Conservation (phyloP, 73 alveolate species). For the Stentor roeselii region DNA sequence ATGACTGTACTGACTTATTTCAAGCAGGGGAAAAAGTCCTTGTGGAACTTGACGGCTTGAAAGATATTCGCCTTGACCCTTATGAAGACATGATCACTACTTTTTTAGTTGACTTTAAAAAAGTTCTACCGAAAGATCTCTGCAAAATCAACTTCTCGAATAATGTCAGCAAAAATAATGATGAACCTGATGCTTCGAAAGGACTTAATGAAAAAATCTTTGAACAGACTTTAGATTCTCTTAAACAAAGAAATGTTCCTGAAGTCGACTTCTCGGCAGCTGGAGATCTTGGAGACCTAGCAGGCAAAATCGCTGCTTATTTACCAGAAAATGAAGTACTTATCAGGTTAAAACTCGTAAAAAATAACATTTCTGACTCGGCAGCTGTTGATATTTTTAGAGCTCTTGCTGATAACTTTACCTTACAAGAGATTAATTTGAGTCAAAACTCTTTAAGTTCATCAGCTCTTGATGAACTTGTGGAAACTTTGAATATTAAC, state of each 20-base stretch:
- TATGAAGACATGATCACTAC: conserved; percentile 1
- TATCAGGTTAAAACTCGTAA: not conserved
- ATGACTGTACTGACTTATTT: not conserved
- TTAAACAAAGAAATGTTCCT: not conserved
- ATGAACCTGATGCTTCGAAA: not conserved
- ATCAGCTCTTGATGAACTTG: not conserved
- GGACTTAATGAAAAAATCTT: not conserved
- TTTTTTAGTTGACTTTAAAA: not conserved
- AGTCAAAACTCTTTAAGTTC: not conserved
- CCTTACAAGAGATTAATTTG: not conserved
- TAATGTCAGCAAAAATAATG: not conserved
- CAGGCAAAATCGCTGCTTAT: conserved; percentile 17
- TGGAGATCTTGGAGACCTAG: conserved; percentile 15
- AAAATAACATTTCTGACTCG: conserved; percentile 1
- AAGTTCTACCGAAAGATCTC: not conserved
- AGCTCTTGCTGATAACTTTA: conserved; percentile 3
- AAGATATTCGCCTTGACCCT: conserved; percentile 13
- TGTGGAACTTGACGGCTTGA: conserved; percentile 6
- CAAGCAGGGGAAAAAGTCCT: conserved; percentile 13
- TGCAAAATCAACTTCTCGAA: not conserved
- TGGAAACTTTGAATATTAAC: conserved; percentile 8
- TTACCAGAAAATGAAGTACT: not conserved
- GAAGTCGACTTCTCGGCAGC: conserved; percentile 3
- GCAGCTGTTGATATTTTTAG: conserved; percentile 25
- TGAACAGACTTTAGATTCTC: not conserved